Evolutionary conservation across 1,284 basidiomycete genomes (phyloP), one percentile per base, ranked within the genome.

Genomic region (Inonotus obliquus): DNA sequence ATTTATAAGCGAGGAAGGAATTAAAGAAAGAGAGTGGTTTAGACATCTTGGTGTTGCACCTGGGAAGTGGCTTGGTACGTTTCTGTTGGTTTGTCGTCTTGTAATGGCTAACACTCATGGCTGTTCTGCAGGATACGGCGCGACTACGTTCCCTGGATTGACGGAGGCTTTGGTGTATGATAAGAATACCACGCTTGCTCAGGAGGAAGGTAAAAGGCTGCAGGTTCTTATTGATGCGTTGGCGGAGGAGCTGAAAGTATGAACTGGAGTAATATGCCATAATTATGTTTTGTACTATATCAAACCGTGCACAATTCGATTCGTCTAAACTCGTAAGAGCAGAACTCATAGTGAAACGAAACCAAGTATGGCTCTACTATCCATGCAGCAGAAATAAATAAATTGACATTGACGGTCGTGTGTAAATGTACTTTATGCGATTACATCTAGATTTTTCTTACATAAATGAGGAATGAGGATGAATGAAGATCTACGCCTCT

Each of bases 41-140:
- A 80, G 80, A 70, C 91, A 96, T 74, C 79, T 96, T 56, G 92
- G 84, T 45, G 92, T 95, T 45, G 92, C 94, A 4, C 95, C 96
- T 11, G 95, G 94, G 35, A 88, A 90, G 68, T 95, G 91, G 86
- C 81, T 93, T 38, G 63, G 63, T 64, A 51, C 23, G 63, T 45
- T 45, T 25, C n/a, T 53, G 2, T 44, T 19, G 4, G 52, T 44
- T 51, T n/a, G 2, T 35, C 44, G 23, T 35, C 23, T n/a, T 32
- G 41, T n/a, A 49, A 37, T 27, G 32, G 14, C 32, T 2, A 37
- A 52, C 19, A 37, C 23, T 14, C n/a, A n/a, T 32, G 44, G 11
- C 11, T 4, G 52, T 19, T 35, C 13, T 5, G 61, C 59, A 79
- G 80, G 79, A 3, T 88, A 88, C 68, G 86, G 86, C 21, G 84